Evolutionary conservation across 352 stramenopile genomes (phyloP).

Genomic region (Globisporangium cederbergense): DNA sequence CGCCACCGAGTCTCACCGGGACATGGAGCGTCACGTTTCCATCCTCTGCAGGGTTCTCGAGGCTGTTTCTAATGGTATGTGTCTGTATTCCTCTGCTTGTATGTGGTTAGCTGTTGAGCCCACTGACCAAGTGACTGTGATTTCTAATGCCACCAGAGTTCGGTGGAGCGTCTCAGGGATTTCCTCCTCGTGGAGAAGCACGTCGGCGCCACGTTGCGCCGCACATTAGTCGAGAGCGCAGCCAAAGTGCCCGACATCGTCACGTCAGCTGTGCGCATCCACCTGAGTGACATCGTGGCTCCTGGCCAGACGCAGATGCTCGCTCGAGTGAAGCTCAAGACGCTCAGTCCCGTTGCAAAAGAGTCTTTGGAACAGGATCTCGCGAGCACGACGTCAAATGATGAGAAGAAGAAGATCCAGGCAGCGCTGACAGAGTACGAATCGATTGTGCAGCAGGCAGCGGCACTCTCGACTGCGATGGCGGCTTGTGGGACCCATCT

Average conservation of each 20-base stretch:
- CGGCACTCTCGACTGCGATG: slow-evolving; percentile 24
- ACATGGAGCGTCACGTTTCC: slow-evolving; percentile 52
- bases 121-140: neutral
- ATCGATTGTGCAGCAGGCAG: slow-evolving; percentile 21
- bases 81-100: neutral
- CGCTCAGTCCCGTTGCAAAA: slow-evolving; percentile 30
- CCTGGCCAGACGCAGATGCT: slow-evolving; percentile 28
- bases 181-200: slow-evolving; percentile 52
- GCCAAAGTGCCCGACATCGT: slow-evolving; percentile 30
- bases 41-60: slow-evolving; percentile 14
- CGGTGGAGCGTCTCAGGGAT: slow-evolving; percentile 34
- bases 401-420: slow-evolving; percentile 80
- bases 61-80: slow-evolving; percentile 46
- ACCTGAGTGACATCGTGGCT: slow-evolving; percentile 31
- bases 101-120: neutral
- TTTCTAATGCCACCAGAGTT: slow-evolving; percentile 20
- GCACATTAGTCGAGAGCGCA: slow-evolving; percentile 26
- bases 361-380: slow-evolving; percentile 62
- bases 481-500: slow-evolving; percentile 27
- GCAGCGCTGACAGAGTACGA: slow-evolving; percentile 65
- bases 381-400: slow-evolving; percentile 35
- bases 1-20: slow-evolving; percentile 21
- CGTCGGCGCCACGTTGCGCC: slow-evolving; percentile 29
- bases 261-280: slow-evolving; percentile 28
- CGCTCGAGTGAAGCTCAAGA: slow-evolving; percentile 15